Conservation (phyloP, 148 eudicot genomes). For the Rhododendron henanense region DNA sequence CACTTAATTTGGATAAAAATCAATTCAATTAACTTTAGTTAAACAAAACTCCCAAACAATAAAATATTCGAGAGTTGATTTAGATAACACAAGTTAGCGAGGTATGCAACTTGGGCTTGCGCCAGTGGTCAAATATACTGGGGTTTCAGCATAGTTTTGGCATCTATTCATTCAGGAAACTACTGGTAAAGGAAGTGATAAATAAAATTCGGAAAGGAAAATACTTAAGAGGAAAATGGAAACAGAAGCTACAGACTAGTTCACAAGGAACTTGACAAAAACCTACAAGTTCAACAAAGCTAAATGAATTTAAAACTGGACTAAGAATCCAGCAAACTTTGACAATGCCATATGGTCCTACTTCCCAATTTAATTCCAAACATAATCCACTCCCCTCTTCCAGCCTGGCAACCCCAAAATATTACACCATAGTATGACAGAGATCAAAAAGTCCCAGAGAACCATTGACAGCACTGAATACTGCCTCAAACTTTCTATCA, state of each 20-base stretch:
- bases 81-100: background rate
- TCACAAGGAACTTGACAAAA: background rate
- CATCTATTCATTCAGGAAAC: background rate
- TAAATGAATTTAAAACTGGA: background rate
- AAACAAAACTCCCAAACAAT: background rate
- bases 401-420: background rate
- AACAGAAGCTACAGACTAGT: background rate
- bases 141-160: background rate
- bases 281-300: background rate
- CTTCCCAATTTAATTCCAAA: background rate
- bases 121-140: background rate
- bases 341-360: background rate
- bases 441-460: background rate
- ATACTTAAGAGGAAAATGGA: background rate
- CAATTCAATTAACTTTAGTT: background rate
- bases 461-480: background rate
- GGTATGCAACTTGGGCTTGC: background rate
- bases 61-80: background rate
- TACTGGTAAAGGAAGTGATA: background rate
- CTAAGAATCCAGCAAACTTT: background rate
- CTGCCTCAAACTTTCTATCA: background rate
- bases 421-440: background rate
- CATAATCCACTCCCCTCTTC: background rate
- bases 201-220: background rate
- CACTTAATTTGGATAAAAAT: background rate